These are phyloP conservation scores for Plasmodium cynomolgi DNA, from an alignment of 169 alveolate genomes.

Conservation along the genomic window DNA sequence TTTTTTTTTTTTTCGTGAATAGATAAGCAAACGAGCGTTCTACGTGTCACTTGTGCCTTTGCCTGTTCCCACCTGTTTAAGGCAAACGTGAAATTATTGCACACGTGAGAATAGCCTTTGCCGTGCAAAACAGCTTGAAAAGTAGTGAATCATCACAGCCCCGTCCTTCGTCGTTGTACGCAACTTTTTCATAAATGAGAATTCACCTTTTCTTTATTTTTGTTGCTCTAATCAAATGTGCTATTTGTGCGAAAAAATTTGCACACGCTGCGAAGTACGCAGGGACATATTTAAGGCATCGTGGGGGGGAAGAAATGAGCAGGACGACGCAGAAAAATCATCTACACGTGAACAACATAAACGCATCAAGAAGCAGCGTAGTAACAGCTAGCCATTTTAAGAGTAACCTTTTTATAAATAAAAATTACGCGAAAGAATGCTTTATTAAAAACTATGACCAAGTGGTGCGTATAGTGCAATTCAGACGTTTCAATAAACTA, in stretches of 20 bases:
- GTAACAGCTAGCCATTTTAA: not conserved
- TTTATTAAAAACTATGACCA: slow-evolving; percentile 4
- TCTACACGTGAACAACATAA: not conserved
- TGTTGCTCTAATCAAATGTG: slow-evolving; percentile 27
- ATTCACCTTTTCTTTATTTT: slow-evolving; percentile 1
- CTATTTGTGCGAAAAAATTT: slow-evolving; percentile 9
- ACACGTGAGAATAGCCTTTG: not conserved
- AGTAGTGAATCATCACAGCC: not conserved
- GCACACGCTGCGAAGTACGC: not conserved
- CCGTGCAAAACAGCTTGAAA: not conserved
- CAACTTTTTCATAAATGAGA: slow-evolving; percentile 26
- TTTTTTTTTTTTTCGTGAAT: not conserved
- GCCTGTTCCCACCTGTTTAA: not conserved
- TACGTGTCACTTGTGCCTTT: not conserved
- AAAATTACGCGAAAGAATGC: slow-evolving; percentile 1
- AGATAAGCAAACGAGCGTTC: not conserved
- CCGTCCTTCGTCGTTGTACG: not conserved
- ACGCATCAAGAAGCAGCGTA: not conserved
- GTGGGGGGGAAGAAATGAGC: not conserved
- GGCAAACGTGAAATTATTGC: slow-evolving; percentile 7
- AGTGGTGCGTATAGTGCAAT: slow-evolving; percentile 7
- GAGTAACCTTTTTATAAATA: not conserved
- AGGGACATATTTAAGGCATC: slow-evolving; percentile 22
- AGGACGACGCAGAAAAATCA: not conserved
- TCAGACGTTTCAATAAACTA: slow-evolving; percentile 23